phyloP scores from a whole-genome alignment of 441 rosid genomes.

The Daphne laureola region DNA sequence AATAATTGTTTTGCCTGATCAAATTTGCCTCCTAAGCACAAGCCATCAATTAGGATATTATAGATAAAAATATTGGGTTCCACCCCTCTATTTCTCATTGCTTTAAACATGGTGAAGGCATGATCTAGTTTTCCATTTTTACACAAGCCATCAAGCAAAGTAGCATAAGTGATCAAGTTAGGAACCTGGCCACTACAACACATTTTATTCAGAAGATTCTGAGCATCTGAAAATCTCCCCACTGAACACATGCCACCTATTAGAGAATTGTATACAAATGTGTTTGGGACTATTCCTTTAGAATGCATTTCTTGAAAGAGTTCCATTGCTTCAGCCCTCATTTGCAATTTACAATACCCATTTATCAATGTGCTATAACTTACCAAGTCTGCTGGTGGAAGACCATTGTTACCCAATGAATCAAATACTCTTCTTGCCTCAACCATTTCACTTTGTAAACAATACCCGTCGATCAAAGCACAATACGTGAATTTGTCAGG shows the following conservation, averaged over 20 bases:
- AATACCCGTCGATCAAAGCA: too few species aligned
- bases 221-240: conserved; percentile 5
- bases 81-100: too few species aligned
- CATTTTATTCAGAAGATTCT: conserved; percentile 3
- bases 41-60: conserved; percentile 7
- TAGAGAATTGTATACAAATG: conserved; percentile 20
- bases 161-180: too few species aligned
- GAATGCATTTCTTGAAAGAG: not conserved
- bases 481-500: too few species aligned
- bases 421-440: conserved; percentile 11
- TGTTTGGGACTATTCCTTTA: conserved; percentile 17
- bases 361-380: conserved; percentile 14
- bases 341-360: too few species aligned
- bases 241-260: conserved; percentile 16
- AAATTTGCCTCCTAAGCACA: not conserved
- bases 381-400: conserved; percentile 12
- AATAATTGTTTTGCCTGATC: conserved; percentile 4
- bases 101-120: too few species aligned
- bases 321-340: too few species aligned
- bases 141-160: too few species aligned
- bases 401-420: conserved; percentile 6
- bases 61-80: too few species aligned
- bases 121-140: too few species aligned
- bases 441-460: not conserved
- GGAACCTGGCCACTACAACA: too few species aligned